These are phyloP conservation scores for Starmera dryadoides DNA, from an alignment of 805 yeast species.

Conservation along the genomic window DNA sequence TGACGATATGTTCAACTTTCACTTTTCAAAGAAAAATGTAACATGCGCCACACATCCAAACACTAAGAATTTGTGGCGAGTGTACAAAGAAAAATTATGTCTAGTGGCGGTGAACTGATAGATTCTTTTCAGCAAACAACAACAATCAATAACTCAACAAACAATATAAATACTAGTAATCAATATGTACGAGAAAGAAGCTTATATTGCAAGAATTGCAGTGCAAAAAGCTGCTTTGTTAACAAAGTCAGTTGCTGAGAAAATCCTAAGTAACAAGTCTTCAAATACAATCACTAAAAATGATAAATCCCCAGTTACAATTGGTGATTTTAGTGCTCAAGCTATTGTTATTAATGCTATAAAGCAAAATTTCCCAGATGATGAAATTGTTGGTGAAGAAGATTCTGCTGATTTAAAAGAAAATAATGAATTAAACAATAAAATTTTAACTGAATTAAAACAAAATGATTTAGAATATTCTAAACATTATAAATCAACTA, in stretches of 20 bases:
- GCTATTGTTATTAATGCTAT: slow-evolving; percentile 86
- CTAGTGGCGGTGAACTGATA: not conserved
- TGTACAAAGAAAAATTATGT: too few relatives aligned
- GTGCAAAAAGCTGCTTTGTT: slow-evolving; percentile 80
- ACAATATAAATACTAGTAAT: too few relatives aligned
- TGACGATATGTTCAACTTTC: too few relatives aligned
- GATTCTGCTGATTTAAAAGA: slow-evolving; percentile 63
- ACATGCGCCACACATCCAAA: not conserved
- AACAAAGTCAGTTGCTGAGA: slow-evolving; percentile 56
- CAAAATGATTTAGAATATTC: slow-evolving; percentile 42
- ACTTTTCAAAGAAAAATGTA: too few relatives aligned
- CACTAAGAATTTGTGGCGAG: not conserved
- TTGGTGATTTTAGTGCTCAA: slow-evolving; percentile 95
- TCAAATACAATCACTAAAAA: slow-evolving; percentile 64
- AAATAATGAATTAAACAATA: slow-evolving; percentile 37
- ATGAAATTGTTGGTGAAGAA: slow-evolving; percentile 92
- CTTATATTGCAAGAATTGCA: slow-evolving; percentile 78
- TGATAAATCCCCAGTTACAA: slow-evolving; percentile 92
- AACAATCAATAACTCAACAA: too few relatives aligned
- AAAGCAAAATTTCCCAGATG: slow-evolving; percentile 69
- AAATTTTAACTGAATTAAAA: slow-evolving; percentile 54
- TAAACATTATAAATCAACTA: slow-evolving; percentile 15
- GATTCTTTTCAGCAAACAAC: too few relatives aligned
- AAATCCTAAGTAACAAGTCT: slow-evolving; percentile 39
- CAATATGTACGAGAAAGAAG: slow-evolving; percentile 51